Evolutionary conservation across 2,329 filamentous ascomycete genomes (phyloP), one percentile per base, ranked within the genome.

Genomic region (Sclerotinia nivalis): DNA sequence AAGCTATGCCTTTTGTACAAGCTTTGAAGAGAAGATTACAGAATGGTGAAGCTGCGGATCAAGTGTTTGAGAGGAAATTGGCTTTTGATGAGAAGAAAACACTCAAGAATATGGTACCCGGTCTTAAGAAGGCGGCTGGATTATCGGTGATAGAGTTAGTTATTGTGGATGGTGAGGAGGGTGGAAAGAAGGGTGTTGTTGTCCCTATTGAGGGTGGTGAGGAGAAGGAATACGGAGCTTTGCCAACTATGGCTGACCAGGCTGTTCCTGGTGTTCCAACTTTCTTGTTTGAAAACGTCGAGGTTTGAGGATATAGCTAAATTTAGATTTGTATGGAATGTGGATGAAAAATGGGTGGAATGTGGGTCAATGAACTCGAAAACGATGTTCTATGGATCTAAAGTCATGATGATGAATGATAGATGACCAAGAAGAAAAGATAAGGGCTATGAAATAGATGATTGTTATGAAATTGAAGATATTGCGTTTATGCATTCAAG

Each of bases 1-100:
- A 96, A 83, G 95, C 93, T 2, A 98, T 98, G 95, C 96, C 96
- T 0, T 98, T 97, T 78, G 90, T 97, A 64, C 94, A 98, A 82
- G 82, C 80, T 9, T 84, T 98, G 71, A 97, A 97, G 89, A 92
- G 88, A 80, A 88, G 92, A 66, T 86, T 99, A 69, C 85, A 93
- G 70, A 84, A 85, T 64, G 91, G 92, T 72, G 88, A 95, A 81
- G 82, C 84, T 20, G 83, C 88, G 1, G 84, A 86, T 34, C 84
- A 82, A 2, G 93, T 97, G 13, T 89, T 98, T 77, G 89, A 95
- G 78, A 87, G 93, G 74, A 93, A 95, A 81, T 84, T 99, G 72
- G 86, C 88, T 0, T 99, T 98, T 80, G 90, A 97, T 76, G 96
- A 99, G 84, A 84, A 89, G 61, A 85, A 86, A 71, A 91, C 90